These are phyloP conservation scores for Candida rishiriensis DNA, from an alignment of 805 yeast species.

Conservation along the genomic window DNA sequence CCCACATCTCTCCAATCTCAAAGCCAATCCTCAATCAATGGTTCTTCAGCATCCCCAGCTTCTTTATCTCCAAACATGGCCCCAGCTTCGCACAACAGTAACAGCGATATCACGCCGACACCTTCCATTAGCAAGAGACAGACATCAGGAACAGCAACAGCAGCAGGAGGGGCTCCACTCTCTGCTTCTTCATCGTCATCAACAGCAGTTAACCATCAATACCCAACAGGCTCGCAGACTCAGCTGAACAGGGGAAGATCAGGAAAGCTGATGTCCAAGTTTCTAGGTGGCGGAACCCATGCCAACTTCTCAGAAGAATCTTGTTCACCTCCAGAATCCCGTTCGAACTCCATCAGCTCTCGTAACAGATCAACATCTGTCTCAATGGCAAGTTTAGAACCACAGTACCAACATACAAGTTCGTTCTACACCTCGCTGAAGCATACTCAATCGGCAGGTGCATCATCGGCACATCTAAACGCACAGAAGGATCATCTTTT, in stretches of 20 bases:
- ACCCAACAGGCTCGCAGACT: too few relatives aligned
- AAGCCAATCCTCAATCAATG: too few relatives aligned
- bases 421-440: slow-evolving; percentile 13
- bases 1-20: neutral
- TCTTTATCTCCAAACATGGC: too few relatives aligned
- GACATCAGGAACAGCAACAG: too few relatives aligned
- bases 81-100: too few relatives aligned
- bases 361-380: slow-evolving; percentile 19
- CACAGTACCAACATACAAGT: slow-evolving; percentile 8
- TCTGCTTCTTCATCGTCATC: slow-evolving; percentile 1
- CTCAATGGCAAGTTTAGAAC: slow-evolving; percentile 17
- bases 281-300: slow-evolving; percentile 11
- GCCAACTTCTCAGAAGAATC: slow-evolving; percentile 16
- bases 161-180: too few relatives aligned
- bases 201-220: too few relatives aligned
- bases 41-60: too few relatives aligned
- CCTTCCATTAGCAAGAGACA: too few relatives aligned
- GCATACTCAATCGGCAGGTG: slow-evolving; percentile 21
- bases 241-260: slow-evolving; percentile 14
- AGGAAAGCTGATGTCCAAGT: slow-evolving; percentile 17
- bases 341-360: slow-evolving; percentile 16
- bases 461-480: slow-evolving; percentile 14
- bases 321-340: slow-evolving; percentile 18
- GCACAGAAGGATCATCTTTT: slow-evolving; percentile 22
- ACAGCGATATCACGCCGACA: too few relatives aligned